These are phyloP conservation scores for Magnolia kwangsiensis DNA, from an alignment of 164 flowering plant species.

Conservation along the genomic window DNA sequence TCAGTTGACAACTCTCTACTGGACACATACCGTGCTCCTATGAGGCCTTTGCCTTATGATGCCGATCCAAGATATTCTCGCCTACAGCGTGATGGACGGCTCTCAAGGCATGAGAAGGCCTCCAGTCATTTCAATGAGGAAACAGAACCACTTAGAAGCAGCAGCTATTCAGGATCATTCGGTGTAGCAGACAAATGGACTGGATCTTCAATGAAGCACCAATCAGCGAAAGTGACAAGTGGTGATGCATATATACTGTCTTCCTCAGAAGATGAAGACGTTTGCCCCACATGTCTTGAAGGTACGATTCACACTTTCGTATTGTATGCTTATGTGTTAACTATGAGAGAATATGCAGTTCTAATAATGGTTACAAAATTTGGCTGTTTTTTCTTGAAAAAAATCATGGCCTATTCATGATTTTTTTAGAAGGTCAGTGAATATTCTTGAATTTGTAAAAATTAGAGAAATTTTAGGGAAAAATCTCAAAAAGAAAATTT, in stretches of 20 bases:
- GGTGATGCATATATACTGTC: conserved; percentile 49
- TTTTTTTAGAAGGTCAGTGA: too few species aligned
- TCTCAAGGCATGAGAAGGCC: conserved; percentile 82
- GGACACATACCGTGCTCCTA: conserved; percentile 77
- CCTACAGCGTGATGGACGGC: conserved; percentile 49
- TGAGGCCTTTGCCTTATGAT: conserved; percentile 95
- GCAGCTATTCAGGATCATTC: conserved; percentile 35
- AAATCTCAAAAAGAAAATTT: too few species aligned
- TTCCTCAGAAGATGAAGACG: conserved; percentile 89
- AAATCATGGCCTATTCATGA: too few species aligned
- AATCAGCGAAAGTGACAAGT: conserved; percentile 35
- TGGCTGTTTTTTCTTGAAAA: too few species aligned
- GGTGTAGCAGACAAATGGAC: conserved; percentile 54
- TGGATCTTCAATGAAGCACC: conserved; percentile 40
- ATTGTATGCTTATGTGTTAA: too few species aligned
- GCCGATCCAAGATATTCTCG: conserved; percentile 68
- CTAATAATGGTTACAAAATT: too few species aligned
- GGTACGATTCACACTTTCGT: conserved; percentile 34
- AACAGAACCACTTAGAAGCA: conserved; percentile 65
- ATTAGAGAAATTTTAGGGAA: too few species aligned
- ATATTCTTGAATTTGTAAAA: too few species aligned
- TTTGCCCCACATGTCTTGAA: conserved; percentile 98
- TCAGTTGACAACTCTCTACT: conserved; percentile 46
- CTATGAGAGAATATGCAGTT: too few species aligned
- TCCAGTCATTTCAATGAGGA: conserved; percentile 83